A percentile compares a stretch with the other conserved stretches of the same genome.
phyloP scores from a whole-genome alignment of 768 basidiomycete genomes.

The Gelatoporia subvermispora region DNA sequence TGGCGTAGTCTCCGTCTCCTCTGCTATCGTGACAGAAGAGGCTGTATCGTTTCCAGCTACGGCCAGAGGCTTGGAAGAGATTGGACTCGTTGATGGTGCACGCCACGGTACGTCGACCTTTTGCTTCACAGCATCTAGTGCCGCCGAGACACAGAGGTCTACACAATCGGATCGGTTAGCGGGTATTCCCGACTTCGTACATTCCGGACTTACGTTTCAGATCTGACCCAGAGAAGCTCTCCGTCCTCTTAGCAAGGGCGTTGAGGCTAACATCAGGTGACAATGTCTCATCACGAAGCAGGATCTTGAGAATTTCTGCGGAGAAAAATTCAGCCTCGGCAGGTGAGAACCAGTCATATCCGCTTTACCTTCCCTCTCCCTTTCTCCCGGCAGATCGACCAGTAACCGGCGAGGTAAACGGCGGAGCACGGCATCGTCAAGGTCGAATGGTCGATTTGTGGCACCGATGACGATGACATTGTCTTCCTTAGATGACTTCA shows the following conservation, averaged over 20 bases:
- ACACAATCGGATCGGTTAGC: not conserved
- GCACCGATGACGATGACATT: slow-evolving; percentile 90
- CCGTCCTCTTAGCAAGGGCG: slow-evolving; percentile 63
- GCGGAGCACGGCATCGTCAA: slow-evolving; percentile 88
- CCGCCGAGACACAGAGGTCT: slow-evolving; percentile 93
- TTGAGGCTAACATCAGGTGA: slow-evolving; percentile 58
- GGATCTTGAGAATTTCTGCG: slow-evolving; percentile 81
- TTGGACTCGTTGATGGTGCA: slow-evolving; percentile 2
- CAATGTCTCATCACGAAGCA: slow-evolving; percentile 76
- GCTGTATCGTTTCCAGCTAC: not conserved
- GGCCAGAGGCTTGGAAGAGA: not conserved
- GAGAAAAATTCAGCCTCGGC: not conserved
- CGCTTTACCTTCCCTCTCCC: slow-evolving; percentile 72
- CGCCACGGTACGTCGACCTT: slow-evolving; percentile 77
- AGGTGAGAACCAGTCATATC: not conserved
- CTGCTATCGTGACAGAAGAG: not conserved
- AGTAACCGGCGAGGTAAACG: slow-evolving; percentile 82
- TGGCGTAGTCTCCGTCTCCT: not conserved
- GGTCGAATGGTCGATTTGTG: slow-evolving; percentile 86
- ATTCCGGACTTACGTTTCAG: slow-evolving; percentile 68
- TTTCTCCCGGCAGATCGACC: slow-evolving; percentile 84
- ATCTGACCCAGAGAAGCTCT: slow-evolving; percentile 90
- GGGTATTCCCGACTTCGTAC: not conserved
- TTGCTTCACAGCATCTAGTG: slow-evolving; percentile 89
- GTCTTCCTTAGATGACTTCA: slow-evolving; percentile 74